Evolutionary conservation across 2,329 filamentous ascomycete species (phyloP).

Genomic region (Aspergillus persii): DNA sequence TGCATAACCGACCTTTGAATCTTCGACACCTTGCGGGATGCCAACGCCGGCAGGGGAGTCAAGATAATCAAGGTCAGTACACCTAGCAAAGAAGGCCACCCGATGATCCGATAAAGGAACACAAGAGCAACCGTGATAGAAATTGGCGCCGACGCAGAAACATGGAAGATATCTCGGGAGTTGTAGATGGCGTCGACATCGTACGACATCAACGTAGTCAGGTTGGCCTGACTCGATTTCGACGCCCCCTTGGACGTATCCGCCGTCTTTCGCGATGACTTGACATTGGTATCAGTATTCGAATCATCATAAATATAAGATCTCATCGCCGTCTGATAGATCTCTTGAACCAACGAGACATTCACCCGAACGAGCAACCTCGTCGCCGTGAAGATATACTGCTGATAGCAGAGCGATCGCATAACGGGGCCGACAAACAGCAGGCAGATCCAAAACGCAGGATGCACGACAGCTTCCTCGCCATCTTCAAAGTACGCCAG

Average conservation of each 20-base stretch:
- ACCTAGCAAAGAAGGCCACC: slow-evolving; percentile 56
- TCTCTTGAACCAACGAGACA: slow-evolving; percentile 57
- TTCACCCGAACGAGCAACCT: slow-evolving; percentile 57
- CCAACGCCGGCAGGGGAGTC: slow-evolving; percentile 51
- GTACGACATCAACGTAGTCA: slow-evolving; percentile 59
- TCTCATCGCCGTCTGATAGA: slow-evolving; percentile 55
- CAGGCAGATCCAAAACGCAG: slow-evolving; percentile 55
- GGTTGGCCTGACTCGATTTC: slow-evolving; percentile 48
- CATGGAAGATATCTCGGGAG: slow-evolving; percentile 53
- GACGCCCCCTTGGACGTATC: slow-evolving; percentile 23
- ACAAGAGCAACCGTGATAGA: slow-evolving; percentile 50
- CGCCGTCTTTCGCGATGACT: slow-evolving; percentile 6
- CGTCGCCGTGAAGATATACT: slow-evolving; percentile 58
- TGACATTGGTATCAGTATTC: slow-evolving; percentile 3
- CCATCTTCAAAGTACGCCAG: slow-evolving; percentile 53
- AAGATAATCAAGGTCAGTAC: slow-evolving; percentile 48
- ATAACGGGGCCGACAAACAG: slow-evolving; percentile 53
- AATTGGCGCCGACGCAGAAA: slow-evolving; percentile 46
- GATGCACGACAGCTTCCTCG: slow-evolving; percentile 44
- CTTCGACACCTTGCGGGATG: slow-evolving; percentile 51
- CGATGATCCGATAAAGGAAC: slow-evolving; percentile 56
- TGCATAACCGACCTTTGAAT: slow-evolving; percentile 54
- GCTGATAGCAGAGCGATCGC: slow-evolving; percentile 54
- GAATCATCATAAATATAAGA: slow-evolving; percentile 55
- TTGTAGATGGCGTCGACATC: slow-evolving; percentile 57